Percentiles rank a stretch among this genome's conserved stretches.
Conservation (phyloP, 257 asterid species). For the Solanum habrochaites region DNA sequence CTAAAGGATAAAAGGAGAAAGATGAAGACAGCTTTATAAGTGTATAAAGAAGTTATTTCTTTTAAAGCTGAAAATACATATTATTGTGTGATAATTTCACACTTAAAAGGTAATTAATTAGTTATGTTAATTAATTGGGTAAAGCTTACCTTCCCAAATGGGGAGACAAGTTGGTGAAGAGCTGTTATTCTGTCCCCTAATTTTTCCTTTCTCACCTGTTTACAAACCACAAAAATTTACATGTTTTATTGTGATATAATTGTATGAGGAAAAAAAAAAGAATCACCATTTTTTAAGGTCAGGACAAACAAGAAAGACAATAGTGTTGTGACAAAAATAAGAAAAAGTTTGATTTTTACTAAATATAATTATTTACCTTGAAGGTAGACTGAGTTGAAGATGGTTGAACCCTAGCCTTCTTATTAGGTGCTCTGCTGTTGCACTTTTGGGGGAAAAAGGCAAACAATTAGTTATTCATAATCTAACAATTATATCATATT, state of each 20-base stretch:
- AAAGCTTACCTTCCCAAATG: constrained; percentile 74
- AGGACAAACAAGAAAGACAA: constrained; percentile 63
- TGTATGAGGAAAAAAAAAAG: constrained; percentile 8
- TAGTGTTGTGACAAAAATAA: constrained; percentile 31
- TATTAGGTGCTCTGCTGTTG: constrained; percentile 38
- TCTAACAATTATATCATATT: background rate
- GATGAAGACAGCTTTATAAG: background rate
- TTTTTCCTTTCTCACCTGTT: constrained; percentile 78
- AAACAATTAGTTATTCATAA: background rate
- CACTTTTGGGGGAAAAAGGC: constrained; percentile 19
- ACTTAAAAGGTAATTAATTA: background rate
- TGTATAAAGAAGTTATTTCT: background rate
- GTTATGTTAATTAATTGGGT: background rate
- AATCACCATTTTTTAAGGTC: constrained; percentile 20
- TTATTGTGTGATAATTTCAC: background rate
- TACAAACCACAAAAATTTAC: background rate
- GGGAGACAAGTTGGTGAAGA: constrained; percentile 83
- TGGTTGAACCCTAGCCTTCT: constrained; percentile 64
- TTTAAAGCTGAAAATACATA: background rate
- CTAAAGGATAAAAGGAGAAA: background rate
- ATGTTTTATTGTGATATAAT: constrained; percentile 21
- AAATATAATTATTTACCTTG: constrained; percentile 37
- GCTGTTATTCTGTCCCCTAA: constrained; percentile 80
- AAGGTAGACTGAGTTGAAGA: constrained; percentile 47
- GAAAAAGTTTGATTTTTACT: background rate